These are phyloP conservation scores for Hemisphaericaspora xylofermentans DNA, from an alignment of 1,139 yeast genomes.

Conservation along the genomic window DNA sequence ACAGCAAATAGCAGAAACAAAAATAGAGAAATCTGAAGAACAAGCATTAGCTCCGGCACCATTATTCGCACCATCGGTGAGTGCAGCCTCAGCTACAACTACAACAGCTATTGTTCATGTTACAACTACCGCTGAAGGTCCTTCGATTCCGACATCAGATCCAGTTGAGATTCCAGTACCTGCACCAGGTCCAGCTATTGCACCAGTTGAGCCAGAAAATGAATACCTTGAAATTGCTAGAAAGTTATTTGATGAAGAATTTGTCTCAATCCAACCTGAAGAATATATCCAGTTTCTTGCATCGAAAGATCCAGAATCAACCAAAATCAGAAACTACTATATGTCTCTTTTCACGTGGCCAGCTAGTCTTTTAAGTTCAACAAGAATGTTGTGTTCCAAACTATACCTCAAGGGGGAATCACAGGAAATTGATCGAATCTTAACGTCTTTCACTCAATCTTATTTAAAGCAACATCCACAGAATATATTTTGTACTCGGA, in stretches of 20 bases:
- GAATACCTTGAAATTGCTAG: constrained; percentile 36
- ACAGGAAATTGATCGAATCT: constrained; percentile 74
- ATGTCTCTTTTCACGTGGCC: constrained; percentile 54
- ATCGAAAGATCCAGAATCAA: constrained; percentile 41
- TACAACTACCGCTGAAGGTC: neutral
- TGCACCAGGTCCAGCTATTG: neutral
- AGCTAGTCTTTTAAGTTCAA: constrained; percentile 49
- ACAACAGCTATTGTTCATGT: neutral
- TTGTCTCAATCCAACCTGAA: constrained; percentile 45
- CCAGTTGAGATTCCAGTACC: neutral
- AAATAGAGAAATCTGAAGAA: neutral
- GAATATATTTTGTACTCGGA: constrained; percentile 49
- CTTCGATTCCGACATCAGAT: neutral
- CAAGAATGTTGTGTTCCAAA: constrained; percentile 61
- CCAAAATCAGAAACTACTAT: constrained; percentile 40
- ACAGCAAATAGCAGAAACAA: neutral
- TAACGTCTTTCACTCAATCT: constrained; percentile 67
- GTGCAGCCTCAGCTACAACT: neutral
- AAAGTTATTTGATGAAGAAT: constrained; percentile 39
- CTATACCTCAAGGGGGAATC: constrained; percentile 81
- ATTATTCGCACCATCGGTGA: too few species aligned
- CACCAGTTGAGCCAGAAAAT: neutral
- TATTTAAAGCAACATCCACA: constrained; percentile 57
- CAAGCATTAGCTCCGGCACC: neutral
- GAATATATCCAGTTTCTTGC: constrained; percentile 49